phyloP scores from a whole-genome alignment of 257 asterid species.

The Rauvolfia tetraphylla region DNA sequence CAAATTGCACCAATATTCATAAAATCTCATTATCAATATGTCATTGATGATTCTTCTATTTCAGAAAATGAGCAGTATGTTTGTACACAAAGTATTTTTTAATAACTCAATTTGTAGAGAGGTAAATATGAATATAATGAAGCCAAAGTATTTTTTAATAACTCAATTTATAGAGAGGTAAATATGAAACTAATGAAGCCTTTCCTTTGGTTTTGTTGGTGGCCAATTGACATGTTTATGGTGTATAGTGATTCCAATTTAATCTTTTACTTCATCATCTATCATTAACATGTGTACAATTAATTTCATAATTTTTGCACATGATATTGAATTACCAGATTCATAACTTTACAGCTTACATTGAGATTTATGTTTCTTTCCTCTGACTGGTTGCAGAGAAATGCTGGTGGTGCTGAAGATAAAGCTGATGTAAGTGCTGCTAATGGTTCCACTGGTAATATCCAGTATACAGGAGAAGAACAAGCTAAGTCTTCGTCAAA shows the following conservation, averaged over 20 bases:
- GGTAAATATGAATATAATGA: too few relatives aligned
- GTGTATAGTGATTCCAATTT: background rate
- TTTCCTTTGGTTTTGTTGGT: background rate
- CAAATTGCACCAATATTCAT: background rate
- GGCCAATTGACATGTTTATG: background rate
- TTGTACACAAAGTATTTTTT: background rate
- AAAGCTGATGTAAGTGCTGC: slow-evolving; percentile 26
- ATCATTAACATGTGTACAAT: background rate
- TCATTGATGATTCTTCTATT: background rate
- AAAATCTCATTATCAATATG: too few relatives aligned
- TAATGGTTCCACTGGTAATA: slow-evolving; percentile 30
- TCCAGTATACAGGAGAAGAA: slow-evolving; percentile 27
- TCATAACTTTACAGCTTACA: background rate
- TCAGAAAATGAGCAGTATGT: background rate
- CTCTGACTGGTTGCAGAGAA: slow-evolving; percentile 55
- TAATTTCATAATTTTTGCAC: background rate
- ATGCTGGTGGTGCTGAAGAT: slow-evolving; percentile 35
- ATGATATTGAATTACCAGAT: background rate
- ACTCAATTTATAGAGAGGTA: background rate
- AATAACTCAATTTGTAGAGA: too few relatives aligned
- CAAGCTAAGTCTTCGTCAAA: slow-evolving; percentile 55
- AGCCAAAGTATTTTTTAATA: too few relatives aligned
- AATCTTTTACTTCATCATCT: background rate
- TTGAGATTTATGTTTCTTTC: slow-evolving; percentile 7
- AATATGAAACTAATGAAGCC: too few relatives aligned